A percentile compares a stretch with the other conserved stretches of the same genome.
Conservation (phyloP, 164 flowering plant species). For the Magnolia officinalis region DNA sequence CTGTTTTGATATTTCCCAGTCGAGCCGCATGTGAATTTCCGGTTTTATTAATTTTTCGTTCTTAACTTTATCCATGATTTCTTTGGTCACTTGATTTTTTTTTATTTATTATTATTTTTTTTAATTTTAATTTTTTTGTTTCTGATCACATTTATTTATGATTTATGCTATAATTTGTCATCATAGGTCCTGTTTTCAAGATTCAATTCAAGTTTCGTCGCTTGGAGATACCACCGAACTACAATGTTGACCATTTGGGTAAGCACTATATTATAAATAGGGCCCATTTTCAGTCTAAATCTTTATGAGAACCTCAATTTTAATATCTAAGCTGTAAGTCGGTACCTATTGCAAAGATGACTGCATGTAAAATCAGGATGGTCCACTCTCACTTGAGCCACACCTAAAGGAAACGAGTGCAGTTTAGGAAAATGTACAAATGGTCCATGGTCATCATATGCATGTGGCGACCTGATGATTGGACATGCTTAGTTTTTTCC, state of each 20-base stretch:
- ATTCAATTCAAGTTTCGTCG: constrained; percentile 87
- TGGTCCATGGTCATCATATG: neutral
- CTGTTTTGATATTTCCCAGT: neutral
- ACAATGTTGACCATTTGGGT: constrained; percentile 77
- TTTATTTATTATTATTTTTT: too few relatives aligned
- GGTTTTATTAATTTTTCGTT: neutral
- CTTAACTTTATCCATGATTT: neutral
- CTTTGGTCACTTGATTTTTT: neutral
- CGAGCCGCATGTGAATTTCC: neutral
- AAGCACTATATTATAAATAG: constrained; percentile 14
- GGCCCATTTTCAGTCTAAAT: neutral
- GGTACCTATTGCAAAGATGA: neutral
- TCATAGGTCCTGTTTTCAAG: constrained; percentile 70
- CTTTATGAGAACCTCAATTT: neutral
- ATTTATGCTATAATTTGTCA: neutral
- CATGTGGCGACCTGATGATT: neutral
- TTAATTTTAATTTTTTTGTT: too few relatives aligned
- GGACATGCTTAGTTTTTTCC: neutral
- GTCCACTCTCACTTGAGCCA: neutral
- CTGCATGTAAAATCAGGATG: neutral
- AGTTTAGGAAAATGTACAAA: neutral
- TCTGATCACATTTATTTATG: neutral
- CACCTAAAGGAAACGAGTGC: neutral
- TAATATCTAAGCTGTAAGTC: neutral
- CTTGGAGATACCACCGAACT: constrained; percentile 82